Conservation (phyloP, 495 filamentous ascomycete species). For the Geopyxis carbonaria region DNA sequence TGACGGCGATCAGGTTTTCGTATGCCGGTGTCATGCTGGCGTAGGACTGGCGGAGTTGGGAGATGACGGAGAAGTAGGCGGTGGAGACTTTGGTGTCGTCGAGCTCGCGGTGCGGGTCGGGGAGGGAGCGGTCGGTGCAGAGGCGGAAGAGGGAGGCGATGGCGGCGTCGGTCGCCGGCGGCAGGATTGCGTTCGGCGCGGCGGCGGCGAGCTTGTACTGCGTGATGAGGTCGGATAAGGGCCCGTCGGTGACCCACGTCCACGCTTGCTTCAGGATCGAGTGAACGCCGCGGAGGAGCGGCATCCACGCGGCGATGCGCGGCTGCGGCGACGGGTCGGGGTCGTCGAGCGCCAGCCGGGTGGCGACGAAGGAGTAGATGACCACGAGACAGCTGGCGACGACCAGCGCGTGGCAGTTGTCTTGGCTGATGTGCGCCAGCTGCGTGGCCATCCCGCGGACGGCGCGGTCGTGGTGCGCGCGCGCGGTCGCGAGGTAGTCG, state of each 20-base stretch:
- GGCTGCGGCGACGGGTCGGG: background rate
- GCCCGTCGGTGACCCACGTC: conserved; percentile 13
- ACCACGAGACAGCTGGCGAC: conserved; percentile 14
- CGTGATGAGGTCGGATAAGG: conserved; percentile 5
- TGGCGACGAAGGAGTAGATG: conserved; percentile 7
- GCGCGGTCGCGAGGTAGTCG: conserved; percentile 12
- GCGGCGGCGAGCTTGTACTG: conserved; percentile 5
- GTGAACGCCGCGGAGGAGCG: conserved; percentile 16
- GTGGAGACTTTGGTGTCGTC: conserved; percentile 15
- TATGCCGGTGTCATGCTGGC: background rate
- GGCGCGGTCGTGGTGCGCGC: conserved; percentile 17
- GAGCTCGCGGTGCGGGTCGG: conserved; percentile 16
- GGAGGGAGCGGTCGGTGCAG: conserved; percentile 17
- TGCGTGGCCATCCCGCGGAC: conserved; percentile 9
- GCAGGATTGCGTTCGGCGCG: background rate
- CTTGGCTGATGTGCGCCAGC: conserved; percentile 10
- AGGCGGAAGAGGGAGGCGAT: conserved; percentile 8
- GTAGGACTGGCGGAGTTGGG: conserved; percentile 13
- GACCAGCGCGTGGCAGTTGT: conserved; percentile 22
- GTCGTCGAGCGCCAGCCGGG: background rate
- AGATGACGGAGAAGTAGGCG: conserved; percentile 14
- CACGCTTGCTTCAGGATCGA: conserved; percentile 12
- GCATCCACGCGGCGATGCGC: conserved; percentile 16
- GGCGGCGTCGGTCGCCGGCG: background rate
- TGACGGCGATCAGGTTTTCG: conserved; percentile 2